These are phyloP conservation scores for Iris pallida DNA, from an alignment of 116 monocot species.

Conservation along the genomic window DNA sequence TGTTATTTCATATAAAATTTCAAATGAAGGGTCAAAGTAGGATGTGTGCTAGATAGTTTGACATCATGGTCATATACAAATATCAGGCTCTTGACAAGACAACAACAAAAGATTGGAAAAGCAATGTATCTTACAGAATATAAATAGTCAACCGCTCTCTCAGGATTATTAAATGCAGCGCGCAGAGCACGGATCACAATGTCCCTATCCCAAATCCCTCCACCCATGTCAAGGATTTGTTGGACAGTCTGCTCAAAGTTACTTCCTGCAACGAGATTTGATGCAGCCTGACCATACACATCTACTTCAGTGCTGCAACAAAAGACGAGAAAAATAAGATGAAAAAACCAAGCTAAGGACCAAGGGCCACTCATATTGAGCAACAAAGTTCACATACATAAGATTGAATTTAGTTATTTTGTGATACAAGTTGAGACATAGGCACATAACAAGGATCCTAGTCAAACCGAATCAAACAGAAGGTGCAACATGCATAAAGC, in stretches of 20 bases:
- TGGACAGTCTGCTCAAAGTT: constrained; percentile 59
- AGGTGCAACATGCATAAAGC: neutral
- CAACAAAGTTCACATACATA: no score
- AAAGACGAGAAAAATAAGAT: neutral
- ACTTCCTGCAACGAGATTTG: constrained; percentile 63
- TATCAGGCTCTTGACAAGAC: neutral
- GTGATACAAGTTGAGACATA: neutral
- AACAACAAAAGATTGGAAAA: neutral
- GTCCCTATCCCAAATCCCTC: constrained; percentile 66
- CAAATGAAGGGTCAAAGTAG: no score
- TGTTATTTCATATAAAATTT: no score
- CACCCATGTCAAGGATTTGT: constrained; percentile 72
- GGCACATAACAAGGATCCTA: neutral
- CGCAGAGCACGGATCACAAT: constrained; percentile 66
- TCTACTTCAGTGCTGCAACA: constrained; percentile 35
- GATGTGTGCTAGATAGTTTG: no score
- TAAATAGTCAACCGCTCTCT: constrained; percentile 69
- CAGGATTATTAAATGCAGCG: constrained; percentile 78
- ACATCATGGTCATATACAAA: neutral
- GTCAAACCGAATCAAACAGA: neutral
- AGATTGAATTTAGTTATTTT: no score
- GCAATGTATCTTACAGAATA: constrained; percentile 46
- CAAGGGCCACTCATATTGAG: no score
- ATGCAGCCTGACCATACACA: constrained; percentile 64
- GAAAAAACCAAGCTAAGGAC: no score